phyloP scores from a whole-genome alignment of 2,329 filamentous ascomycete genomes.

The Hypoxylon sp. region DNA sequence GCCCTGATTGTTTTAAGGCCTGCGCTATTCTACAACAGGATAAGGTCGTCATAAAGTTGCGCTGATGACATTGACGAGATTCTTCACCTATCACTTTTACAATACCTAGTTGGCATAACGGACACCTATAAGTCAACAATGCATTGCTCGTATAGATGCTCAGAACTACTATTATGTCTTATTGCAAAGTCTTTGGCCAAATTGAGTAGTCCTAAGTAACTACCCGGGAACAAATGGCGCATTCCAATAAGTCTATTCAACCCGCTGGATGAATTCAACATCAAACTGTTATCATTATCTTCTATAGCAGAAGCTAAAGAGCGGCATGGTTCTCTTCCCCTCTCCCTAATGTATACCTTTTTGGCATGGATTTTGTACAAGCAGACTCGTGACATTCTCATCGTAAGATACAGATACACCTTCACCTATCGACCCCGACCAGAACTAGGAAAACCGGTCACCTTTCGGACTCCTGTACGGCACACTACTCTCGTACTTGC shows the following conservation, averaged over 20 bases:
- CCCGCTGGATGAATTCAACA: not conserved
- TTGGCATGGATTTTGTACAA: conserved; percentile 26
- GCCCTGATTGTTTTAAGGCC: no score
- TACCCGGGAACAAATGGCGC: conserved; percentile 15
- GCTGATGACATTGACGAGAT: conserved; percentile 19
- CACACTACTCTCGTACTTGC: conserved; percentile 86
- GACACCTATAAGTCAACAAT: not conserved
- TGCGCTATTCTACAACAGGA: conserved; percentile 4
- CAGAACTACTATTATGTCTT: not conserved
- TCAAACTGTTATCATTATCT: conserved; percentile 13
- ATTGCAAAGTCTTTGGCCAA: not conserved
- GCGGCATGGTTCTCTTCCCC: conserved; percentile 22
- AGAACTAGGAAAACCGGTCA: conserved; percentile 80
- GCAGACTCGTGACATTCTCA: conserved; percentile 24
- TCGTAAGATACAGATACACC: conserved; percentile 22
- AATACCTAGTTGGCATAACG: not conserved
- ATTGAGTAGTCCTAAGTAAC: not conserved
- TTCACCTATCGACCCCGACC: conserved; percentile 3
- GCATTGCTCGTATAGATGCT: not conserved
- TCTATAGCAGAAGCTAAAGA: conserved; percentile 6
- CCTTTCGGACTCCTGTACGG: conserved; percentile 85
- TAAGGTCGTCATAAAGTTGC: conserved; percentile 16
- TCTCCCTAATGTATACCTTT: conserved; percentile 6
- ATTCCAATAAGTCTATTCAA: conserved; percentile 1
- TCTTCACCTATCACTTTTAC: conserved; percentile 10